Percentiles rank a stretch among this genome's conserved stretches.
phyloP scores from a whole-genome alignment of 768 basidiomycete genomes.

The Phylloporus scabripes region DNA sequence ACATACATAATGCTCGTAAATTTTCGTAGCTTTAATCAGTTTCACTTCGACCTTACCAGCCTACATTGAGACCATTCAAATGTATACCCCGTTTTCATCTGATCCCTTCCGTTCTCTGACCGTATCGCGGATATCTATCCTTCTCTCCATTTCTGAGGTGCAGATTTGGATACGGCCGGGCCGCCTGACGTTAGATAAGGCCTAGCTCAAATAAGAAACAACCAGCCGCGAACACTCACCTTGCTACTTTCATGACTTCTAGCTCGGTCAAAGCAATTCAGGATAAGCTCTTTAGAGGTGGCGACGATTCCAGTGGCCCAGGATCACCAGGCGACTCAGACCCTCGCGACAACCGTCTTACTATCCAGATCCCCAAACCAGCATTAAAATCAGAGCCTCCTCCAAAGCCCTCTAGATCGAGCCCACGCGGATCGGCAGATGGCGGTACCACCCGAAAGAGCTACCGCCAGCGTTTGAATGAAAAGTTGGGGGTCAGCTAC shows the following conservation, averaged over 20 bases:
- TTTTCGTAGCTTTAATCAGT: constrained; percentile 15
- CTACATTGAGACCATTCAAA: constrained; percentile 9
- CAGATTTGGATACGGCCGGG: constrained; percentile 10
- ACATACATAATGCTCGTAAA: constrained; percentile 10
- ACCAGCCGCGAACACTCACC: not conserved
- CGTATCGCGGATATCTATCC: too few species aligned
- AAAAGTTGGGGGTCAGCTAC: constrained; percentile 64
- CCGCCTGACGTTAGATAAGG: constrained; percentile 20
- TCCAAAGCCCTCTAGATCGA: constrained; percentile 41
- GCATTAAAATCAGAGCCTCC: constrained; percentile 30
- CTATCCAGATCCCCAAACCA: constrained; percentile 68
- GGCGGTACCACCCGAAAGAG: constrained; percentile 20
- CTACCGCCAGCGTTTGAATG: constrained; percentile 62
- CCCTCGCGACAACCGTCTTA: constrained; percentile 36
- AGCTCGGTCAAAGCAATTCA: constrained; percentile 59
- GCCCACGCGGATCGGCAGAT: constrained; percentile 20
- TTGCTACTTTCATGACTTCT: constrained; percentile 37
- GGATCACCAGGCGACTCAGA: constrained; percentile 21
- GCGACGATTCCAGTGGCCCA: constrained; percentile 20
- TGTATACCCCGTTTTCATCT: constrained; percentile 19
- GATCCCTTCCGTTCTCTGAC: not conserved
- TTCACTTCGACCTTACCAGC: constrained; percentile 8
- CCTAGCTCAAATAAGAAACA: not conserved
- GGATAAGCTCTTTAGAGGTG: constrained; percentile 61
- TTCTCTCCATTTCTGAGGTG: not conserved